These are phyloP conservation scores for Calocera cornea DNA, from an alignment of 768 basidiomycete genomes.

Conservation along the genomic window DNA sequence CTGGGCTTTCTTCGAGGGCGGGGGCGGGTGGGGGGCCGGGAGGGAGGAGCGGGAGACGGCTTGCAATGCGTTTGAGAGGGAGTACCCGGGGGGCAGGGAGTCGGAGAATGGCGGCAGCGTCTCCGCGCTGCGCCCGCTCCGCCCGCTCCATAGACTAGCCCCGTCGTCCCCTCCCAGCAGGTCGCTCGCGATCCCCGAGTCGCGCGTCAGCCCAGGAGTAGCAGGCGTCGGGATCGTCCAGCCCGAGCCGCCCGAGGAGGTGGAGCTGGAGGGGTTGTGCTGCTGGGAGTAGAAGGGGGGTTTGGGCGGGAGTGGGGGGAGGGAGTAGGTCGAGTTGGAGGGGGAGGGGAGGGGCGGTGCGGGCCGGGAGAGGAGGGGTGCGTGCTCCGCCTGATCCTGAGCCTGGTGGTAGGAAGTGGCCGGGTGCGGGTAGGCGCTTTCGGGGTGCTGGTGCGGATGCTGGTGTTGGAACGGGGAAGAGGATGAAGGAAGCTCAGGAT, in stretches of 20 bases:
- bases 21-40: neutral
- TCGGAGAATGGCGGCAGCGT: neutral
- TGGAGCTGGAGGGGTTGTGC: neutral
- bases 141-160: too few relatives aligned
- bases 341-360: neutral
- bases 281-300: neutral
- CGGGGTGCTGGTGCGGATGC: neutral
- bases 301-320: neutral
- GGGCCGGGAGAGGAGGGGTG: neutral
- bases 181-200: neutral
- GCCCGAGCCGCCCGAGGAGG: too few relatives aligned
- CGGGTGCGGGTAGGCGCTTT: neutral
- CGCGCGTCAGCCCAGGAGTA: neutral
- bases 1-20: neutral
- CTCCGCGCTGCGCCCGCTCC: neutral
- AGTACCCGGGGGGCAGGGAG: neutral
- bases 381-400: too few relatives aligned
- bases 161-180: too few relatives aligned
- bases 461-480: neutral
- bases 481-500: neutral
- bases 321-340: neutral
- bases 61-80: neutral
- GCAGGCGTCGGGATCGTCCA: neutral
- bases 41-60: neutral
- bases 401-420: neutral